Percentiles rank a stretch among this genome's conserved stretches.
These are phyloP conservation scores for Leishmania turanica DNA, from an alignment of 208 protist species.

Conservation along the genomic window DNA sequence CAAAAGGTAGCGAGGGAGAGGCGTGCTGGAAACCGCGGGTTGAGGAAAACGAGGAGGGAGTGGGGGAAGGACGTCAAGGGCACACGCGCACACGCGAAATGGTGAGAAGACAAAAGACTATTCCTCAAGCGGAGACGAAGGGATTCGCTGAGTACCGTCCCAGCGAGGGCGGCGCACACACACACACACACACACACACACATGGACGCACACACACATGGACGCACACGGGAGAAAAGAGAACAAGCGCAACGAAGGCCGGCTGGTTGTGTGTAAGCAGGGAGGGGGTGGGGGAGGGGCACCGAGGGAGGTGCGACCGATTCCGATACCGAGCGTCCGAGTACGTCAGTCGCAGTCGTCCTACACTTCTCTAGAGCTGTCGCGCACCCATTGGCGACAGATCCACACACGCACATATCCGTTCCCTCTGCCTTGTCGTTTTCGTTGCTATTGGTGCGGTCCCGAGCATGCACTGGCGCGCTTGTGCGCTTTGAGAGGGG, in stretches of 20 bases:
- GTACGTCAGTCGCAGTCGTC: not conserved
- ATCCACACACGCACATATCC: not conserved
- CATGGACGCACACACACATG: not conserved
- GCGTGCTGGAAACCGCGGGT: not conserved
- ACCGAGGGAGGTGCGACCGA: not conserved
- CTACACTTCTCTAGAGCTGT: not conserved
- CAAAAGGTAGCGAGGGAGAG: not conserved
- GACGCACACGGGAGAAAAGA: not conserved
- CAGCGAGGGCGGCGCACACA: not conserved
- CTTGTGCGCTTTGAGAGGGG: not conserved
- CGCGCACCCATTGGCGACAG: not conserved
- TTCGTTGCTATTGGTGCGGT: not conserved
- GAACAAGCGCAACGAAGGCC: not conserved
- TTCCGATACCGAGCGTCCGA: not conserved
- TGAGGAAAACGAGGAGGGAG: not conserved
- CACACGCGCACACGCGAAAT: not conserved
- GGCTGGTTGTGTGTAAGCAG: not conserved
- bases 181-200: not conserved
- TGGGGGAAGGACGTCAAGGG: not conserved
- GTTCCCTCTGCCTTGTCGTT: not conserved
- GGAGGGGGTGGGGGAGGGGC: not conserved
- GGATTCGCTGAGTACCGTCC: not conserved
- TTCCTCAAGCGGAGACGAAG: not conserved
- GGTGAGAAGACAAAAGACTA: not conserved
- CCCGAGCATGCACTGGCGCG: not conserved